Evolutionary conservation across 2,329 filamentous ascomycete species (phyloP).

Genomic region (Claviceps quebecensis): DNA sequence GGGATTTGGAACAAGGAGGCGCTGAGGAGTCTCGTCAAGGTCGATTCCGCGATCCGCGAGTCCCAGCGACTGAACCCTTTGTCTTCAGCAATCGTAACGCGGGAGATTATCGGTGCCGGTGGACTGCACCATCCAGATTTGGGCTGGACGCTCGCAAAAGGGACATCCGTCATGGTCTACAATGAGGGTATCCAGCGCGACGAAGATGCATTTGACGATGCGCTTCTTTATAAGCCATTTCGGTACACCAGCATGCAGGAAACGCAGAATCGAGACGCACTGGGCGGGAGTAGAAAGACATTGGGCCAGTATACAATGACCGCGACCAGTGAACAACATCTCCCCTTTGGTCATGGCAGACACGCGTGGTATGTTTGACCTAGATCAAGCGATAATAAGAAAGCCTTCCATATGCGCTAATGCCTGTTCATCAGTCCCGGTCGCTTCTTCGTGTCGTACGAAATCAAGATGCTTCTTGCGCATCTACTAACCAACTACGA

Average conservation of each 20-base stretch:
- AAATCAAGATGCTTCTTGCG: conserved; percentile 39
- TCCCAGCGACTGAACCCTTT: conserved; percentile 36
- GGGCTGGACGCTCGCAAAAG: conserved; percentile 24
- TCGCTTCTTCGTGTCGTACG: conserved; percentile 41
- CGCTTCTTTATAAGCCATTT: conserved; percentile 33
- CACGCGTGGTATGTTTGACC: conserved; percentile 28
- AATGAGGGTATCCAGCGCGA: conserved; percentile 33
- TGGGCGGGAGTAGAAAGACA: conserved; percentile 15
- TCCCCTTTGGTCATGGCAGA: conserved; percentile 43
- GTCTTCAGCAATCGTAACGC: conserved; percentile 28
- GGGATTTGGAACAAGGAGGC: conserved; percentile 32
- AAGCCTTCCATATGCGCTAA: not conserved
- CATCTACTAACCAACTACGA: conserved; percentile 40
- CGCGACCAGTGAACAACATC: conserved; percentile 34
- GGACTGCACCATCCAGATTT: conserved; percentile 25
- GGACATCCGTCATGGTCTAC: conserved; percentile 28
- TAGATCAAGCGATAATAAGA: too few relatives aligned
- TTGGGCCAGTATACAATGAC: conserved; percentile 29
- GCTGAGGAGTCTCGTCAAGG: conserved; percentile 27
- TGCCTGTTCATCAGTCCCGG: conserved; percentile 24
- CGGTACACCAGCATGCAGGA: conserved; percentile 31
- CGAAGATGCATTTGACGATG: conserved; percentile 25
- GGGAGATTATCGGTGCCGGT: conserved; percentile 29
- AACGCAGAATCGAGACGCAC: conserved; percentile 17
- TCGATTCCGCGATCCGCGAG: conserved; percentile 40